Percentiles rank a stretch among this genome's conserved stretches.
phyloP scores from a whole-genome alignment of 2,329 filamentous ascomycete genomes.

The Botryotinia narcissicola region DNA sequence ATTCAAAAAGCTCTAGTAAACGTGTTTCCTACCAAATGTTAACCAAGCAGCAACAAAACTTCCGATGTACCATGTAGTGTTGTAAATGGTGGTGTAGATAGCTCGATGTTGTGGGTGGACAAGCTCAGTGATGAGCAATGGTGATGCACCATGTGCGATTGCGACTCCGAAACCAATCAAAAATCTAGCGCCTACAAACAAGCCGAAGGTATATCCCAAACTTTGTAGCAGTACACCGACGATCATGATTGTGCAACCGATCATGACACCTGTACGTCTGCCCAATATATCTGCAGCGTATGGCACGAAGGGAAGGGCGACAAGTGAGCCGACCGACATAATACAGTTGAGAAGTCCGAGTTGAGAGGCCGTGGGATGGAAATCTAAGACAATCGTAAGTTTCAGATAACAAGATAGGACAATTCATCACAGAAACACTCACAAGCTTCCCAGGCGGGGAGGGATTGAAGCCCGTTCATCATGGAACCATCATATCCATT shows the following conservation, averaged over 20 bases:
- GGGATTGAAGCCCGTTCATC: slow-evolving; percentile 48
- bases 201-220: slow-evolving; percentile 41
- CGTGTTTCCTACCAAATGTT: slow-evolving; percentile 40
- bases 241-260: slow-evolving; percentile 47
- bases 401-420: slow-evolving; percentile 38
- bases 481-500: slow-evolving; percentile 46
- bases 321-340: slow-evolving; percentile 49
- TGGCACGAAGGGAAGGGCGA: slow-evolving; percentile 47
- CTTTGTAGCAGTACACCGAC: slow-evolving; percentile 45
- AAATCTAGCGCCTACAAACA: slow-evolving; percentile 46
- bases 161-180: slow-evolving; percentile 41
- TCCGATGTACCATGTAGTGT: slow-evolving; percentile 46
- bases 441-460: slow-evolving; percentile 48
- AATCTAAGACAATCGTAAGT: slow-evolving; percentile 44
- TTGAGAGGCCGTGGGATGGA: slow-evolving; percentile 39
- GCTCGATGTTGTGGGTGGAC: slow-evolving; percentile 50
- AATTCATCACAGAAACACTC: slow-evolving; percentile 41
- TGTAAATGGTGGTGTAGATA: slow-evolving; percentile 48
- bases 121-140: slow-evolving; percentile 45
- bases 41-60: slow-evolving; percentile 48
- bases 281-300: slow-evolving; percentile 49
- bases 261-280: slow-evolving; percentile 47
- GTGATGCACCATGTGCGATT: slow-evolving; percentile 35
- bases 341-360: slow-evolving; percentile 48
- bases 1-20: not conserved